Base-by-base conservation (phyloP, 202 grass and related monocot species). In the Miscanthus sacchariflorus region DNA sequence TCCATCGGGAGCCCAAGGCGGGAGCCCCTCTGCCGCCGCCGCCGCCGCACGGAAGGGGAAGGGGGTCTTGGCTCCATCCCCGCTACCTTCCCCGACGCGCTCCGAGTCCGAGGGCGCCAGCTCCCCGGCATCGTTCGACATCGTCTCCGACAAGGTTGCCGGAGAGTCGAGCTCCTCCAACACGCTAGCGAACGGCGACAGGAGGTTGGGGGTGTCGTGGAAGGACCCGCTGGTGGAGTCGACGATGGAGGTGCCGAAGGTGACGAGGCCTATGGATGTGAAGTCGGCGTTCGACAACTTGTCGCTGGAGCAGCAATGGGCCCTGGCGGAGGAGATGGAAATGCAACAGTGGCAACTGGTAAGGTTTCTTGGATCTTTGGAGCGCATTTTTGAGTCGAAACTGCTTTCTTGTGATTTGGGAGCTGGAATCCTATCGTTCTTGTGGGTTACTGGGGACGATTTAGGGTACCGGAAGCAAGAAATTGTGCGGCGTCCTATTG, bases 31-130 rank as follows among this genome's bases (percentile, higher is more conserved):
- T 42, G 30, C 69, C 8, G 40, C 50, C 0, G 72, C n/a, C n/a
- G 72, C 17, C 28, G 61, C 59, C 73, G 56, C 78, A 11, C 73
- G 9, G 68, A 90, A 83, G 72, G 83, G 63, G 50, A 76, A 90
- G 83, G n/a, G 5, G 12, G 11, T 56, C 74, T 21, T 5, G 44
- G 35, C 0, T 77, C n/a, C 52, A 79, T 72, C 68, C 15, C 3
- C 56, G 1, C 21, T 63, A 4, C 4, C 24, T 80, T 66, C 75
- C 23, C 2, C 39, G 6, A 35, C 78, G 48, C 30, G 10, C 25
- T 78, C 48, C 65, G 0, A 0, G 17, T 78, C 48, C 65, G 0
- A 0, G 17, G 2, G 50, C 5, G 19, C 68, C 35, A 75, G 6
- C 44, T 24, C 59, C 0, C 25, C 14, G 11, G 0, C 0, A 69